Base-by-base conservation (phyloP, 1,139 yeast genomes). In the Blastobotrys raffinosifermentans region DNA sequence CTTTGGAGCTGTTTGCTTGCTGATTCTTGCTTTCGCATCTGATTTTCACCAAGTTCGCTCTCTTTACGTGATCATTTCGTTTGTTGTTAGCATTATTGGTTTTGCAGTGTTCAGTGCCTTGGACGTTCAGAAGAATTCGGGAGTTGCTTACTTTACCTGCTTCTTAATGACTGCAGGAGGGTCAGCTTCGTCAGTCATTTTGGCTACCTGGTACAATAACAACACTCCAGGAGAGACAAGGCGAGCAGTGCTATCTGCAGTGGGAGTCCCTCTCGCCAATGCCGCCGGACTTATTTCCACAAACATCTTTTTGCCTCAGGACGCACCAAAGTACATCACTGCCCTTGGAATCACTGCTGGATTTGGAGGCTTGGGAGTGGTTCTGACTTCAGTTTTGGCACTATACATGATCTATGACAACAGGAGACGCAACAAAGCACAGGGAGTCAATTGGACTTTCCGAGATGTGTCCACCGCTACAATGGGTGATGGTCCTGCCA, bases 231-330 rank as follows among this genome's bases (percentile, higher is more conserved):
- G 67, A 39, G 70, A 64, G 35, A 66, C 66, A 37, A 43, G 75
- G 64, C 54, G 76, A 62, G 79, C 77, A 61, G 48, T 59, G 53
- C 43, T 60, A 59, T 47, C 77, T 55, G 65, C 55, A 54, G 75
- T 60, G 56, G 78, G 78, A 57, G 72, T 44, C 58, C 78, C 50
- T 3, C 63, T 74, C 44, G 79, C 78, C 31, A 73, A 75, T 48
- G 70, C 75, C 32, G 78, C 78, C 31, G 80, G 80, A 39, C 67
- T 74, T 41, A 70, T 75, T 37, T 65, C 79, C 7, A 67, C 77
- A 15, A 74, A 69, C 48, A 68, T 74, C 35, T 75, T 75, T 58
- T 62, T 73, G 45, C 50, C 68, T 16, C 66, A 66, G 45, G 78
- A 73, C 50, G 69, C 77, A 17, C 80, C 80, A 11, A 66, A 64